Evolutionary conservation across 1,284 basidiomycete species (phyloP).

Genomic region (Pulveroboletus ridleyi): DNA sequence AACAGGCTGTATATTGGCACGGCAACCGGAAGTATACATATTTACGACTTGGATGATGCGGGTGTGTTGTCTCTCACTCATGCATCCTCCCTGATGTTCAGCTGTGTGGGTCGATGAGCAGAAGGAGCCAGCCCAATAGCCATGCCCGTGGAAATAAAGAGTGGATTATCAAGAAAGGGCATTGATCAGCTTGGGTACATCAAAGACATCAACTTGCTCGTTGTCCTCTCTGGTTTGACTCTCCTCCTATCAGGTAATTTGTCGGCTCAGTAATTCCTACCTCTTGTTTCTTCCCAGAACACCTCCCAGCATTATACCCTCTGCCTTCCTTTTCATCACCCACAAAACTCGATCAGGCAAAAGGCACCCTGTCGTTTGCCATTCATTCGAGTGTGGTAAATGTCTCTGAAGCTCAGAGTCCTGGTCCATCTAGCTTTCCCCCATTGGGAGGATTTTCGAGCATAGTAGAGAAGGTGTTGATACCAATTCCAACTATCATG

Average conservation of each 20-base stretch:
- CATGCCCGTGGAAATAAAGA: conserved; percentile 71
- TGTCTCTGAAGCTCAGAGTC: conserved; percentile 18
- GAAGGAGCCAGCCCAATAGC: conserved; percentile 44
- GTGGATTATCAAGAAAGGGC: conserved; percentile 64
- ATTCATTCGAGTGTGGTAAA: conserved; percentile 67
- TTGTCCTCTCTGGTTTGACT: conserved; percentile 78
- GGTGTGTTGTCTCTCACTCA: conserved; percentile 35
- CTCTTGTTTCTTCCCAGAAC: conserved; percentile 49
- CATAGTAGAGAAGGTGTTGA: conserved; percentile 41
- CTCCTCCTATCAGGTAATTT: background rate
- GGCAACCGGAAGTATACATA: conserved; percentile 70
- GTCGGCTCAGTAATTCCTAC: conserved; percentile 1
- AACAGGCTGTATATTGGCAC: conserved; percentile 83
- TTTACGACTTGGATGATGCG: conserved; percentile 59
- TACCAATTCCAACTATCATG: conserved; percentile 61
- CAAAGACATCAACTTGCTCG: conserved; percentile 83
- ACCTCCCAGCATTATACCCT: conserved; percentile 66
- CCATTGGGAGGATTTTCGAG: conserved; percentile 26
- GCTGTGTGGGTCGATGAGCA: conserved; percentile 21
- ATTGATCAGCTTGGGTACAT: conserved; percentile 91
- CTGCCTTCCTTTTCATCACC: conserved; percentile 72
- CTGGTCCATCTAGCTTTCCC: conserved; percentile 8
- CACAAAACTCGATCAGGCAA: conserved; percentile 74
- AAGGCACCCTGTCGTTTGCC: conserved; percentile 84
- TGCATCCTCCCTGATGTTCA: conserved; percentile 8